phyloP scores from a whole-genome alignment of 2,329 filamentous ascomycete genomes.

The Blumeria graminis region DNA sequence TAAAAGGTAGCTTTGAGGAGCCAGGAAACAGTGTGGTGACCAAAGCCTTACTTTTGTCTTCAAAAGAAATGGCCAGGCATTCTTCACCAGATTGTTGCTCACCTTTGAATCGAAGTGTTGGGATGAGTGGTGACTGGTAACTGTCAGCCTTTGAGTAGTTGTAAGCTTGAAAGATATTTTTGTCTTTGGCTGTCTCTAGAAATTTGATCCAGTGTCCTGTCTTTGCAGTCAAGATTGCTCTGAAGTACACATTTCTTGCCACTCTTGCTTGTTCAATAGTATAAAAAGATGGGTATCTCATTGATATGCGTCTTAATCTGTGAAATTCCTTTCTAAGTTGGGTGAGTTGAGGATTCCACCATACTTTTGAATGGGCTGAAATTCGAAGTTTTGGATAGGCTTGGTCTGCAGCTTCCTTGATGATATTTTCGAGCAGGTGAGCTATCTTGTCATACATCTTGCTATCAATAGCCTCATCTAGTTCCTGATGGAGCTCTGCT shows the following conservation, averaged over 20 bases:
- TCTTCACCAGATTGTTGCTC: too few species aligned
- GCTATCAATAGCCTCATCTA: not conserved
- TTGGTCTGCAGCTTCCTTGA: not conserved
- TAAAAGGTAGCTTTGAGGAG: too few species aligned
- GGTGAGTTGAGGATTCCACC: not conserved
- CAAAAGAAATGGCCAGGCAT: too few species aligned
- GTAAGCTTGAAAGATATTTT: not conserved
- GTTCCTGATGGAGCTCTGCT: not conserved
- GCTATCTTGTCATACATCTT: not conserved
- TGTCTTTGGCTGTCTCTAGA: not conserved
- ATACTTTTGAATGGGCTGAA: not conserved
- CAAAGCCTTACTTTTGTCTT: too few species aligned
- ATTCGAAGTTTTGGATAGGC: not conserved
- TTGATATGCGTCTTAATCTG: not conserved
- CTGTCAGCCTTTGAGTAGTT: not conserved
- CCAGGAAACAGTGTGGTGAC: too few species aligned
- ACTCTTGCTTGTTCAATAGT: not conserved
- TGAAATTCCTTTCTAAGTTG: not conserved
- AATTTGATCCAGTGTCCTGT: not conserved
- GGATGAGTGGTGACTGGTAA: too few species aligned
- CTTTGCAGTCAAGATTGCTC: not conserved
- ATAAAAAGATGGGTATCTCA: not conserved
- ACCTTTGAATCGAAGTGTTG: too few species aligned
- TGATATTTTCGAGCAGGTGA: not conserved
- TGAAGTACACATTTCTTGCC: not conserved